Evolutionary conservation across 2,329 filamentous ascomycete species (phyloP), one percentile per base, ranked within the genome.

Genomic region (Alternaria angustiovoidea): DNA sequence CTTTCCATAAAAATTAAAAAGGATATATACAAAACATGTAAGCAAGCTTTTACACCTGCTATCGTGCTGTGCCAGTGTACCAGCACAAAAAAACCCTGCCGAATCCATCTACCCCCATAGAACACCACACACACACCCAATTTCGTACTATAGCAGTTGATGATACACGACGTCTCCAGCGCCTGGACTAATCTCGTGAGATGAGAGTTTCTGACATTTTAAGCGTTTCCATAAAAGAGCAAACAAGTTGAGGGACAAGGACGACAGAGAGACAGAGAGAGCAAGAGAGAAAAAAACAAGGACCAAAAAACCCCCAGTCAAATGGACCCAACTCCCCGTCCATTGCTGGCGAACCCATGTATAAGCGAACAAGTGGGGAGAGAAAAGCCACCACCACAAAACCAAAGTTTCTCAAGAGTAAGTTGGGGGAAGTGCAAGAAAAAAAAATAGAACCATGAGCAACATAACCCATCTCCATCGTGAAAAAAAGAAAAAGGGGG

Each of bases 91-190:
- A 16, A n/a, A 36, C 6, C 34, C 36, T 8, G 14, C 12, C 32
- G 16, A 53, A 57, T 59, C 59, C 60, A 58, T 57, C 61, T 63
- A 41, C 57, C 59, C 61, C 59, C n/a, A 26, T 14, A 36, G 14
- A 36, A 14, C 32, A 16, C 11, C 11, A 16, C 12, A 16, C 32
- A 14, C 11, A 12, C 12, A 11, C 46, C 46, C 65, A 42, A 46
- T 58, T 65, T 64, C 67, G 64, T 71, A 70, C 46, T 49, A 38
- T 49, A 49, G 46, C 67, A 72, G 18, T 41, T 41, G 57, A 57
- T 65, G 65, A 67, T 71, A 72, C 69, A 72, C 68, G 69, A 72
- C 69, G 69, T 66, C 57, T 66, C 67, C 70, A 70, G 68, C 68
- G 68, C 70, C 68, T 65, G 58, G 5, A 48, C 30, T 58, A 59